phyloP scores from a whole-genome alignment of 805 yeast genomes.

The Candida stauntonica region DNA sequence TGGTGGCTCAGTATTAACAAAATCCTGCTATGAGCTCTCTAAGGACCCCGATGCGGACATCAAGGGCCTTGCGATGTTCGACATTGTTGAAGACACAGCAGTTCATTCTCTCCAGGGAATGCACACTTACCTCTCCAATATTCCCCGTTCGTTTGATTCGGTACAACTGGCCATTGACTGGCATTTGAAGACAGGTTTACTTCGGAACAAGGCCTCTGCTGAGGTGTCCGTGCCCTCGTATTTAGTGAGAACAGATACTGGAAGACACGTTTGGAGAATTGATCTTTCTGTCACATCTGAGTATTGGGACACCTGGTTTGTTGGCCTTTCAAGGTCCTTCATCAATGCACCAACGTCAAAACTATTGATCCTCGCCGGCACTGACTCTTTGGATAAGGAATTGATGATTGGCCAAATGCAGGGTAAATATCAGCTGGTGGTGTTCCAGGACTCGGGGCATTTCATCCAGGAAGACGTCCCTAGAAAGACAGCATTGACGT shows the following conservation, averaged over 20 bases:
- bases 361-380: conserved; percentile 77
- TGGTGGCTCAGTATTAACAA: conserved; percentile 83
- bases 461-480: conserved; percentile 94
- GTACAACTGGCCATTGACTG: conserved; percentile 68
- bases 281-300: conserved; percentile 56
- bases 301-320: conserved; percentile 86
- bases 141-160: conserved; percentile 58
- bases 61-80: conserved; percentile 74
- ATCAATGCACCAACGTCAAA: conserved; percentile 53
- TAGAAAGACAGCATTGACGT: conserved; percentile 52
- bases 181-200: conserved; percentile 56
- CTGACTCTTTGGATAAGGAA: conserved; percentile 80
- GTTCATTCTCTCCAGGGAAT: conserved; percentile 62
- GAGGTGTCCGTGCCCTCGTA: conserved; percentile 72
- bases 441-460: conserved; percentile 81
- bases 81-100: conserved; percentile 94
- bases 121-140: conserved; percentile 55
- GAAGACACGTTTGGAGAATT: conserved; percentile 52
- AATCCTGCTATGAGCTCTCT: conserved; percentile 34
- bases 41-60: conserved; percentile 26
- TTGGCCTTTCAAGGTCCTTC: conserved; percentile 53
- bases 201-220: conserved; percentile 62
- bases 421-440: conserved; percentile 88
- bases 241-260: conserved; percentile 30
- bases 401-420: conserved; percentile 97